Conservation (phyloP, 805 yeast genomes). For the Ogataea ramenticola region DNA sequence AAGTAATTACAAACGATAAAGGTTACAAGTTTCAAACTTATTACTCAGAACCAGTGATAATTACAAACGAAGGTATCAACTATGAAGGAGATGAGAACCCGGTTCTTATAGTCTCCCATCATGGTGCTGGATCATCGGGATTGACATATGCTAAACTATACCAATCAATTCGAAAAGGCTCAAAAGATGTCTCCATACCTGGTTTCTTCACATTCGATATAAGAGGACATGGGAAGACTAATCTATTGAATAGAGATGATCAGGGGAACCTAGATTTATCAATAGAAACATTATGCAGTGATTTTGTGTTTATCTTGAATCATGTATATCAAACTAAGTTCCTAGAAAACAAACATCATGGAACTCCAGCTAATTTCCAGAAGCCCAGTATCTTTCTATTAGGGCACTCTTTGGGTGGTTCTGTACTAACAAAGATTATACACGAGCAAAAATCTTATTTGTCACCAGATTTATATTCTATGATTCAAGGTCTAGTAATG, state of each 20-base stretch:
- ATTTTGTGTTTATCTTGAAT: constrained; percentile 44
- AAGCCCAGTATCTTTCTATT: constrained; percentile 46
- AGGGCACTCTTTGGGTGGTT: constrained; percentile 94
- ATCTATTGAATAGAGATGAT: constrained; percentile 15
- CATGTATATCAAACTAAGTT: constrained; percentile 25
- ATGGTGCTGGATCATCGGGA: constrained; percentile 93
- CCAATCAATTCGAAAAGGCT: constrained; percentile 24
- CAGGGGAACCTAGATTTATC: constrained; percentile 29
- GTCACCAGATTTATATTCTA: constrained; percentile 9
- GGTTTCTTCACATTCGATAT: constrained; percentile 73
- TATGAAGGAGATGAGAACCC: constrained; percentile 29
- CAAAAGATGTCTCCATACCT: constrained; percentile 27
- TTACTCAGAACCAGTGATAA: constrained; percentile 41
- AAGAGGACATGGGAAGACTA: constrained; percentile 75
- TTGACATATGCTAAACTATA: constrained; percentile 62
- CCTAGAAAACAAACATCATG: neutral
- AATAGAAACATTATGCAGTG: constrained; percentile 47
- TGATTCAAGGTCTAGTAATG: constrained; percentile 62
- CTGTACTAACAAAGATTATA: constrained; percentile 58
- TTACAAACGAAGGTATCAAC: neutral
- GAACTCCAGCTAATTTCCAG: constrained; percentile 1
- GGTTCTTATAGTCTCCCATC: constrained; percentile 64
- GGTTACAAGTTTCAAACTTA: constrained; percentile 44
- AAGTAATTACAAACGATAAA: constrained; percentile 9
- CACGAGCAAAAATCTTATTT: constrained; percentile 13